Conservation (phyloP, 176 grass and related monocot genomes). For the Oryza brachyantha region DNA sequence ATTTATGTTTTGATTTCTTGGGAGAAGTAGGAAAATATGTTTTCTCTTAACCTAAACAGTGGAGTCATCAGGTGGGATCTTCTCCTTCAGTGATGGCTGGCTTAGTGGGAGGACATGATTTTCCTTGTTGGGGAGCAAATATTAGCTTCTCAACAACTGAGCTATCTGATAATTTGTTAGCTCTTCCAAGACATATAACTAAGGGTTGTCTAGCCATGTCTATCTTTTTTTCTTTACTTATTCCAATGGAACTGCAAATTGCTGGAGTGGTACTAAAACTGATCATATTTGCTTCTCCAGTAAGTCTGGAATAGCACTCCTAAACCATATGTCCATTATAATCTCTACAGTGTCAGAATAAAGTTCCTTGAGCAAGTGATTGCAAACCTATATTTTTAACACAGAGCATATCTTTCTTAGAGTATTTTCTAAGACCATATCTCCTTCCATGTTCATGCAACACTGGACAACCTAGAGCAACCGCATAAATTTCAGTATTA, state of each 20-base stretch:
- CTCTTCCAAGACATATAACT: neutral
- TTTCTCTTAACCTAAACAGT: neutral
- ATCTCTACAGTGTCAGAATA: constrained; percentile 29
- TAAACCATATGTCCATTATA: constrained; percentile 24
- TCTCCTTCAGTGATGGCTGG: neutral
- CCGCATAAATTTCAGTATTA: neutral
- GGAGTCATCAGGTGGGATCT: neutral
- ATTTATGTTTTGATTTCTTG: neutral
- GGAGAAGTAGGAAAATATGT: neutral
- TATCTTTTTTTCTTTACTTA: constrained; percentile 1
- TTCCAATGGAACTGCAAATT: constrained; percentile 17
- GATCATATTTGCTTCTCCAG: constrained; percentile 34
- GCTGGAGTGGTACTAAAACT: neutral
- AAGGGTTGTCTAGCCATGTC: neutral
- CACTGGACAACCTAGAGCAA: constrained; percentile 16
- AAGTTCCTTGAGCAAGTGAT: constrained; percentile 27
- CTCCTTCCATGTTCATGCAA: constrained; percentile 19
- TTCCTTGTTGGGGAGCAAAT: neutral
- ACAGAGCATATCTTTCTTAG: neutral
- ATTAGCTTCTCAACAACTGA: neutral
- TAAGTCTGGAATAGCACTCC: constrained; percentile 39
- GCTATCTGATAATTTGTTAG: neutral
- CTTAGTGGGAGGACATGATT: neutral
- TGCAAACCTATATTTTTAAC: constrained; percentile 19
- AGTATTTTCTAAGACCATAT: constrained; percentile 35